These are phyloP conservation scores for Coemansia pectinata DNA, from an alignment of 192 early-diverging fungal genomes.

Conservation along the genomic window DNA sequence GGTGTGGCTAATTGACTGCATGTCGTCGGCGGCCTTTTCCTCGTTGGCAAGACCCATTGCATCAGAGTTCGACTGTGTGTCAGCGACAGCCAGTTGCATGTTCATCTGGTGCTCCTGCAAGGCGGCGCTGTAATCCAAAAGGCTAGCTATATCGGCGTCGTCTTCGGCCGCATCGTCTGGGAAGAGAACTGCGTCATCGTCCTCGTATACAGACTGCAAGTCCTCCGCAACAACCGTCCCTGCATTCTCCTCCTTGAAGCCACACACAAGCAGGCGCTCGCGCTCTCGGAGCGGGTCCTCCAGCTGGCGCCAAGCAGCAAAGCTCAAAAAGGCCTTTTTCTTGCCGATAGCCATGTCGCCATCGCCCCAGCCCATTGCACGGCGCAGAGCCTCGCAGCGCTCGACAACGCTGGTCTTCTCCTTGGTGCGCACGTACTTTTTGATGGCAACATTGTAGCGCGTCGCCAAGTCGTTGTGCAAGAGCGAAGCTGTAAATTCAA, in stretches of 20 bases:
- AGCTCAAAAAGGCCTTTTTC: slow-evolving; percentile 72
- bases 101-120: slow-evolving; percentile 45
- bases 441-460: slow-evolving; percentile 65
- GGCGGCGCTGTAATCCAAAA: slow-evolving; percentile 47
- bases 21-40: slow-evolving; percentile 47
- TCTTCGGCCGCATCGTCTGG: slow-evolving; percentile 35
- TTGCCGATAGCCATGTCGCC: slow-evolving; percentile 63
- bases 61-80: slow-evolving; percentile 10
- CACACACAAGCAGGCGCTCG: slow-evolving; percentile 60
- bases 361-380: slow-evolving; percentile 63
- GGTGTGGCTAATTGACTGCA: slow-evolving; percentile 16
- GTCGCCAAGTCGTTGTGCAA: slow-evolving; percentile 78
- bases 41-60: slow-evolving; percentile 34
- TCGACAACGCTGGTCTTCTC: slow-evolving; percentile 48
- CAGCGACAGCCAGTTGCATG: slow-evolving; percentile 15
- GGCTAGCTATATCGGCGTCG: slow-evolving; percentile 44
- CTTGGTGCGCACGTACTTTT: slow-evolving; percentile 56
- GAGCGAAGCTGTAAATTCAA: slow-evolving; percentile 73
- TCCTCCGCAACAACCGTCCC: slow-evolving; percentile 32
- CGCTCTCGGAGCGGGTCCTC: slow-evolving; percentile 76
- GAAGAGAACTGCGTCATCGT: slow-evolving; percentile 46
- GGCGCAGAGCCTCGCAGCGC: slow-evolving; percentile 53
- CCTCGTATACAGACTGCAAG: slow-evolving; percentile 54
- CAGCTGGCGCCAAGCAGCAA: slow-evolving; percentile 77
- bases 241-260: slow-evolving; percentile 37